Conservation (phyloP, 73 alveolate species). For the Tetrahymena thermophila region DNA sequence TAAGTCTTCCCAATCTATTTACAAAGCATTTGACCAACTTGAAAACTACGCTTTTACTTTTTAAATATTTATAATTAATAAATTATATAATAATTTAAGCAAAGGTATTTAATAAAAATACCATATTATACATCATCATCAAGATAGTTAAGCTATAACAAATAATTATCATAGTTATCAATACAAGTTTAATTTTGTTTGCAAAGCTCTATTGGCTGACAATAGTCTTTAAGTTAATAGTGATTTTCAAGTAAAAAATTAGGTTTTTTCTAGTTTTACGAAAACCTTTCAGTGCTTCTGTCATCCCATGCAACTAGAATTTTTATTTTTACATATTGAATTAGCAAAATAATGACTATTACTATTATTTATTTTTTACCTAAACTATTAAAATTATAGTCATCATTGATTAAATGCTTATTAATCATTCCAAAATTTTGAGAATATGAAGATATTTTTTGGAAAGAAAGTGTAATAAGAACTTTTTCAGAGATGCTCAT, state of each 20-base stretch:
- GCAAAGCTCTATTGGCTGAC: neutral
- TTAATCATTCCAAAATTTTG: neutral
- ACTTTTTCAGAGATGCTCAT: neutral
- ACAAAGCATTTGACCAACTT: neutral
- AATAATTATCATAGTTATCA: no score
- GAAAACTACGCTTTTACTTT: neutral
- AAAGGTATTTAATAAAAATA: no score
- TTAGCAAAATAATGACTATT: no score
- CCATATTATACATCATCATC: neutral
- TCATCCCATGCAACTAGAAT: neutral
- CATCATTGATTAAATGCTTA: neutral
- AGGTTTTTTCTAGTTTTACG: neutral
- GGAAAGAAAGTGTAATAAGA: neutral
- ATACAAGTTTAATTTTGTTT: neutral
- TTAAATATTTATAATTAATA: no score
- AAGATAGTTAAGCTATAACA: neutral
- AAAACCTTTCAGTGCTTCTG: neutral
- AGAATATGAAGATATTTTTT: neutral
- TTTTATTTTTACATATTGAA: no score
- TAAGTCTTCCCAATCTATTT: neutral
- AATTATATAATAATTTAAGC: neutral
- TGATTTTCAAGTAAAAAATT: no score
- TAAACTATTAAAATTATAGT: no score
- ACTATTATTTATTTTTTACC: neutral
- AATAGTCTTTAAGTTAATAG: neutral